Evolutionary conservation across 2,329 filamentous ascomycete genomes (phyloP).

Genomic region (Monosporascus sp.): DNA sequence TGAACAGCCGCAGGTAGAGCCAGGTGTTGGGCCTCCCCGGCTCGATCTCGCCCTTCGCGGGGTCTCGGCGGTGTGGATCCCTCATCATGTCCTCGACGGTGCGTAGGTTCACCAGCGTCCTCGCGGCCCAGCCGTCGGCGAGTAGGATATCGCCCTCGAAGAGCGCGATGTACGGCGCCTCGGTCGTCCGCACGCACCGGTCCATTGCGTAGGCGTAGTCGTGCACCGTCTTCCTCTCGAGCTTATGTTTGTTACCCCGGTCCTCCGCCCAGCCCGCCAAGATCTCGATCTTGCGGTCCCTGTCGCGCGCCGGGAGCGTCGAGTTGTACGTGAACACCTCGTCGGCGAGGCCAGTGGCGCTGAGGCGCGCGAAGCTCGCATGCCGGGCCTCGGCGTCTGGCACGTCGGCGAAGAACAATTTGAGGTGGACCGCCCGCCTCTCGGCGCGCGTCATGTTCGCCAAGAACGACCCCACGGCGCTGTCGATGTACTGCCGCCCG

Average conservation of each 20-base stretch:
- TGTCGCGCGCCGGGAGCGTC: constrained; percentile 12
- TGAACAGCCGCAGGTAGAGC: constrained; percentile 27
- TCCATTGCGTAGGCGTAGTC: constrained; percentile 26
- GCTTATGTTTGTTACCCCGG: constrained; percentile 13
- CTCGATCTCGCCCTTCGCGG: constrained; percentile 13
- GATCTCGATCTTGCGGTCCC: constrained; percentile 14
- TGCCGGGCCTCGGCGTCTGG: constrained; percentile 21
- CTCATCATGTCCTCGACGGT: constrained; percentile 23
- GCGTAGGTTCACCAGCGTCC: constrained; percentile 19
- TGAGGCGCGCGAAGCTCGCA: constrained; percentile 17
- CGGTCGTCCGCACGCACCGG: constrained; percentile 20
- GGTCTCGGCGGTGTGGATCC: constrained; percentile 17
- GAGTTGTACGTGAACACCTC: constrained; percentile 22
- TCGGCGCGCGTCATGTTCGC: constrained; percentile 25
- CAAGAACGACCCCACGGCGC: constrained; percentile 25
- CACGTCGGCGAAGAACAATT: constrained; percentile 27
- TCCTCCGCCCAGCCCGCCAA: constrained; percentile 16
- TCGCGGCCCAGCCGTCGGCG: constrained; percentile 25
- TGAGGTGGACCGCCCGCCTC: constrained; percentile 20
- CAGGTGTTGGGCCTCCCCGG: constrained; percentile 24
- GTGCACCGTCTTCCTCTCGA: constrained; percentile 24
- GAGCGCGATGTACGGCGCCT: constrained; percentile 25
- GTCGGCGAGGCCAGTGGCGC: constrained; percentile 16
- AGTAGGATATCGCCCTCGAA: constrained; percentile 28
- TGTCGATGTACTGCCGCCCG: constrained; percentile 26